A percentile compares a stretch with the other conserved stretches of the same genome.
These are phyloP conservation scores for Flueggea neowawraea DNA, from an alignment of 441 rosid species.

Conservation along the genomic window DNA sequence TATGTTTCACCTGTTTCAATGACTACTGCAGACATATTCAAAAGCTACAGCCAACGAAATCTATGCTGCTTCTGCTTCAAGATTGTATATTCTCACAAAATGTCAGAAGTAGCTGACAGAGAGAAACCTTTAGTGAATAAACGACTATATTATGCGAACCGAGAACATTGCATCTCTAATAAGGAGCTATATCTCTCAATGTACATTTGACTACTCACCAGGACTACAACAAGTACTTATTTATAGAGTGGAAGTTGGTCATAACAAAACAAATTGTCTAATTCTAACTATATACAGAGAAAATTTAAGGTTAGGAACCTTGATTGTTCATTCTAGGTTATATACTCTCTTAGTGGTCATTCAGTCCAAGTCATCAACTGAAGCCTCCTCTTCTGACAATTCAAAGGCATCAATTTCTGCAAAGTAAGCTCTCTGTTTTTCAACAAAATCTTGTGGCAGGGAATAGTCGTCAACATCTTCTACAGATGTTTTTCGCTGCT, in stretches of 20 bases:
- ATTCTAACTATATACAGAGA: slow-evolving; percentile 15
- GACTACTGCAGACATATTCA: no score
- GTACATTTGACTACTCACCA: background rate
- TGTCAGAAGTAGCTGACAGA: no score
- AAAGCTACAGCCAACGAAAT: no score
- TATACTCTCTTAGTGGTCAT: slow-evolving; percentile 10
- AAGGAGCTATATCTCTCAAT: no score
- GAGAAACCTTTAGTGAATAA: no score
- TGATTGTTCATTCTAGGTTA: background rate
- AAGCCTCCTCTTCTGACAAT: slow-evolving; percentile 65
- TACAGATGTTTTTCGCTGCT: slow-evolving; percentile 16
- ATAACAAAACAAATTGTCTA: background rate
- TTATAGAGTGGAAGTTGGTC: background rate
- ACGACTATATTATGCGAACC: no score
- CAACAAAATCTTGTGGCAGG: slow-evolving; percentile 49
- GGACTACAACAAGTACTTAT: background rate
- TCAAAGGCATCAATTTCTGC: slow-evolving; percentile 80
- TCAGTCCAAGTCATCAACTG: slow-evolving; percentile 50
- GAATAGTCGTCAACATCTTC: slow-evolving; percentile 19
- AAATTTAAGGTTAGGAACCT: slow-evolving; percentile 1
- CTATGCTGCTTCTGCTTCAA: no score
- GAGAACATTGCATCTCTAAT: no score
- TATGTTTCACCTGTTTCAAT: no score
- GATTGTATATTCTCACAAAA: no score
- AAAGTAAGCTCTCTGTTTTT: slow-evolving; percentile 71